Evolutionary conservation across 768 basidiomycete genomes (phyloP), one percentile per base, ranked within the genome.

Genomic region (Lentinula boryana): DNA sequence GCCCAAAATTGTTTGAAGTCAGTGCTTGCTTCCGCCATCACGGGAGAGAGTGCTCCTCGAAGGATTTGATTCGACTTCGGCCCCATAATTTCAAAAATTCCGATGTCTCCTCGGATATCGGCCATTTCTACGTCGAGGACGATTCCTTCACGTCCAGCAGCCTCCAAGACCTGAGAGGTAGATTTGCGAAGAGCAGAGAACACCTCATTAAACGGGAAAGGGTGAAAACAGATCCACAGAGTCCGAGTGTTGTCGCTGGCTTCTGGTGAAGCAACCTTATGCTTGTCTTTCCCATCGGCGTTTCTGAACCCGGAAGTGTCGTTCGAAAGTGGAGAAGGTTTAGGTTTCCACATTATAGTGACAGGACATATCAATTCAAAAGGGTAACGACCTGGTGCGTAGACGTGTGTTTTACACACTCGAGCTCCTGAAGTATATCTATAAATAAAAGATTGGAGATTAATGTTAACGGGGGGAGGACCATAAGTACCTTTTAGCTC

Each of bases 31-130:
- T 86, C 80, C 5, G 76, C 73, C 4, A 73, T 68, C 12, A 78
- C 75, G 6, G 83, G 83, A 21, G 74, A 80, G 49, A 90, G 67
- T 1, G 82, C 84, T 27, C 88, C 87, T 66, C 82, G 84, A 55
- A 89, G 71, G 10, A 95, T 83, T 68, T 90, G 88, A 58, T 81
- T 91, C 0, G 90, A 80, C 68, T 85, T 89, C 3, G 92, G 92
- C 2, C 96, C 96, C 78, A 90, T 89, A 36, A 98, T 83, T 70
- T 98, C 95, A 66, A 96, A 96, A 5, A 86, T 79, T 63, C 90
- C 91, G 46, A 93, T 66, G 53, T 85, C 82, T 1, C 84, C 84
- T 59, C 88, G 76, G 52, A 95, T 70, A 69, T 95, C 91, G 6
- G 80, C 77, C 15, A 95, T 78, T 64, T 91, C 86, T 9, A 94